Evolutionary conservation across 2,329 filamentous ascomycete genomes (phyloP).

Genomic region (Biscogniauxia marginata): DNA sequence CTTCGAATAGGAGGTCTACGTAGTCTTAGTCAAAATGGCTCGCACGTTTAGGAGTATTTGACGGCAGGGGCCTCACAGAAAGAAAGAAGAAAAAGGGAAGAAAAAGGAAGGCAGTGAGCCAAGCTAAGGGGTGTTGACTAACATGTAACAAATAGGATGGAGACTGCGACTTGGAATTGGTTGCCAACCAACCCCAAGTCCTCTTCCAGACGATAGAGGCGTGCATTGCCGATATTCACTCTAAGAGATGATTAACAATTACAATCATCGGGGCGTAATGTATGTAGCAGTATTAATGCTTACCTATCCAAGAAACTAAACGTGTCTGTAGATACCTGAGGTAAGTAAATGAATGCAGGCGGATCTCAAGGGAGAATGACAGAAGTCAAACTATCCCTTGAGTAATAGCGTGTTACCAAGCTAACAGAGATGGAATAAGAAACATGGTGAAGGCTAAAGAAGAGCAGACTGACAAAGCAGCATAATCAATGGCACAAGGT

Average conservation of each 20-base stretch:
- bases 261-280: too few relatives aligned
- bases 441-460: not conserved
- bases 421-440: too few relatives aligned
- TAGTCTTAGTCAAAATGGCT: slow-evolving; percentile 1
- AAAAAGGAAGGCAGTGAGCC: too few relatives aligned
- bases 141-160: slow-evolving; percentile 66
- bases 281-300: slow-evolving; percentile 25
- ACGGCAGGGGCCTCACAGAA: not conserved
- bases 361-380: too few relatives aligned
- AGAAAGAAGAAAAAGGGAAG: too few relatives aligned
- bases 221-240: slow-evolving; percentile 73
- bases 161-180: slow-evolving; percentile 69
- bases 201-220: slow-evolving; percentile 61
- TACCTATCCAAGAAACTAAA: slow-evolving; percentile 73
- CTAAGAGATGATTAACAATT: slow-evolving; percentile 33
- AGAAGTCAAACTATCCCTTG: too few relatives aligned
- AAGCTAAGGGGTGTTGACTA: slow-evolving; percentile 36
- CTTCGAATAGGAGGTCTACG: slow-evolving; percentile 53
- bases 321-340: slow-evolving; percentile 43
- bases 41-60: not conserved
- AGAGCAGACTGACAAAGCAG: slow-evolving; percentile 46
- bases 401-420: too few relatives aligned
- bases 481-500: slow-evolving; percentile 67
- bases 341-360: slow-evolving; percentile 6
- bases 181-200: slow-evolving; percentile 60